These are phyloP conservation scores for Phialophora macrospora DNA, from an alignment of 2,329 filamentous ascomycete genomes.

Conservation along the genomic window DNA sequence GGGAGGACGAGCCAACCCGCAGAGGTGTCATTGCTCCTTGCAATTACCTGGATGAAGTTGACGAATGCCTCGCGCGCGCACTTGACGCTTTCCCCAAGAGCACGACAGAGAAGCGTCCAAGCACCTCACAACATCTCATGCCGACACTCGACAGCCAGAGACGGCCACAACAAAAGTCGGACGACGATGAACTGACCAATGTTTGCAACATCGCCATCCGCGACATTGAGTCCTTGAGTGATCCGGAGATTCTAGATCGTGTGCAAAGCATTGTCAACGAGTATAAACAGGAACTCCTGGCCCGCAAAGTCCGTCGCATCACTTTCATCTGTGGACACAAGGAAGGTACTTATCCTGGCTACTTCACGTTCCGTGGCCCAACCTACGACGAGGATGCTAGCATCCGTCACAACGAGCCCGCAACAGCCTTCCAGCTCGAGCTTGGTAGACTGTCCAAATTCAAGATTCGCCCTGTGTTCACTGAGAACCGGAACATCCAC, in stretches of 20 bases:
- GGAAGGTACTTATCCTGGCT: constrained; percentile 92
- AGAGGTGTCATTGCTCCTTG: constrained; percentile 96
- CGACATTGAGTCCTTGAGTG: constrained; percentile 81
- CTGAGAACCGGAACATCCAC: constrained; percentile 98
- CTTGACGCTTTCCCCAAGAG: constrained; percentile 77
- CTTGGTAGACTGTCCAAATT: constrained; percentile 93
- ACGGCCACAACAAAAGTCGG: constrained; percentile 61
- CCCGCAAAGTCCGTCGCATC: constrained; percentile 81
- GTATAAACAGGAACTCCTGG: constrained; percentile 80
- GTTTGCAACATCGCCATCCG: constrained; percentile 92
- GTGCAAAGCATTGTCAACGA: constrained; percentile 77
- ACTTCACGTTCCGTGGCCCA: constrained; percentile 97
- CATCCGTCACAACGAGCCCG: constrained; percentile 96
- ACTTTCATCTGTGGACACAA: constrained; percentile 96
- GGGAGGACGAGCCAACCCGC: constrained; percentile 71
- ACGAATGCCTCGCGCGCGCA: constrained; percentile 82
- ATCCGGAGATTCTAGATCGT: constrained; percentile 77
- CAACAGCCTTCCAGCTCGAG: constrained; percentile 97
- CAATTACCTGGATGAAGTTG: constrained; percentile 89
- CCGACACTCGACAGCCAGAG: constrained; percentile 77
- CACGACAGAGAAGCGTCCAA: constrained; percentile 60
- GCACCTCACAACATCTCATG: constrained; percentile 64
- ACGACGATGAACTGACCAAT: constrained; percentile 78
- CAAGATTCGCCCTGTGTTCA: constrained; percentile 97
- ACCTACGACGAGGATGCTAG: constrained; percentile 87